These are phyloP conservation scores for Neopestalotiopsis rosae DNA, from an alignment of 2,329 filamentous ascomycete species.

Conservation along the genomic window DNA sequence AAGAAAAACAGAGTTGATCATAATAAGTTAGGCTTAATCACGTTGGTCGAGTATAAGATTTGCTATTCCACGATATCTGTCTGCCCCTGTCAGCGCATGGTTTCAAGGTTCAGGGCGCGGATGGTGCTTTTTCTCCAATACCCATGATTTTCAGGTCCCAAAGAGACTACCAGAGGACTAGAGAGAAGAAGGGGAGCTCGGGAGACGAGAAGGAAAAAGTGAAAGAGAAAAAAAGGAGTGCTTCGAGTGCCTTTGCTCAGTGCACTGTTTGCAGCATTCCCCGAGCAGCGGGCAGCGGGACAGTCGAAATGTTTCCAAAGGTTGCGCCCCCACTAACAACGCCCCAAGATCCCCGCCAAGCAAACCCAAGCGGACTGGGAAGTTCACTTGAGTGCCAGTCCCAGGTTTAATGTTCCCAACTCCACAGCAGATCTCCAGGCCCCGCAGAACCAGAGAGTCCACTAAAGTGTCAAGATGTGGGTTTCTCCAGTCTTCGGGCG, in stretches of 20 bases:
- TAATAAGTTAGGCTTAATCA: not conserved
- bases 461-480: slow-evolving; percentile 9
- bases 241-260: not conserved
- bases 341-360: slow-evolving; percentile 1
- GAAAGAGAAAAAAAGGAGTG: not conserved
- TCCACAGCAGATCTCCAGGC: slow-evolving; percentile 8
- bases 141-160: not conserved
- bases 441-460: slow-evolving; percentile 1
- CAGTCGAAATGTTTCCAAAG: not conserved
- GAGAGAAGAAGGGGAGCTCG: not conserved
- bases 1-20: not conserved
- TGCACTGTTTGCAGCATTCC: not conserved
- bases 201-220: not conserved
- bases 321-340: not conserved
- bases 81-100: not conserved
- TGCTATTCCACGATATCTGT: not conserved
- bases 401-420: not conserved
- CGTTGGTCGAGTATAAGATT: not conserved
- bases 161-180: not conserved
- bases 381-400: not conserved
- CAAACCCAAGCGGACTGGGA: not conserved
- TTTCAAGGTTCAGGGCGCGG: not conserved
- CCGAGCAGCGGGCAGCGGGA: not conserved
- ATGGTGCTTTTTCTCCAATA: not conserved
- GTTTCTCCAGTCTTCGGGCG: not conserved